Evolutionary conservation across 495 filamentous ascomycete genomes (phyloP), one percentile per base, ranked within the genome.

Genomic region (Penicillium lividum): DNA sequence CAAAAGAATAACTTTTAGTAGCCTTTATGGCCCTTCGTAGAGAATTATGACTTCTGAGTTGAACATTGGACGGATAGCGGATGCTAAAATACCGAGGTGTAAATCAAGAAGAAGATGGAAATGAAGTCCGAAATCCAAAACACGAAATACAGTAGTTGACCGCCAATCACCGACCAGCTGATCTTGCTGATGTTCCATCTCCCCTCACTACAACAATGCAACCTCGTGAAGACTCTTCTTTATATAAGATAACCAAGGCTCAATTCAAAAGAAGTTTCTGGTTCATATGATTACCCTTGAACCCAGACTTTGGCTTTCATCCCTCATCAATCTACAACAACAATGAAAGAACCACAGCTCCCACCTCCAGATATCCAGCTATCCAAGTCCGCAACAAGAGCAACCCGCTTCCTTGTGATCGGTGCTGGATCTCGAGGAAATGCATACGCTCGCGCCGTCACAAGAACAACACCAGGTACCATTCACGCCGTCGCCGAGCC

Each of bases 341-440:
- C 25, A 27, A 75, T 75, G 70, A 69, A 72, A 61, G 66, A 68
- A 53, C 59, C 62, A 30, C 53, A 61, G 6, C 58, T 57, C 16
- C 51, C 65, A 6, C 45, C 58, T 34, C 13, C 49, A 36, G 46
- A 60, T 48, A 36, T 51, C 43, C 33, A 51, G 4, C 7, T 40
- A 25, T 5, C 29, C 30, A 27, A n/a, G 11, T 25, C 22, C n/a
- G 28, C 42, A 9, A n/a, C 36, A 7, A 34, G 65, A 61, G 57
- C 53, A 30, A 63, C 67, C 2, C 80, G 83, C 18, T 79, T 95
- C 64, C 79, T 97, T 48, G 80, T 98, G 60, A 89, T 97, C 59
- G 93, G 93, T 1, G 94, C 91, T 10, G 93, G 94, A 22, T 91
- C 89, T 16, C 85, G 93, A 5, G 93, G 93, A 44, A 81, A 82